These are phyloP conservation scores for Purpureocillium takamizusanense DNA, from an alignment of 2,329 filamentous ascomycete genomes.

Conservation along the genomic window DNA sequence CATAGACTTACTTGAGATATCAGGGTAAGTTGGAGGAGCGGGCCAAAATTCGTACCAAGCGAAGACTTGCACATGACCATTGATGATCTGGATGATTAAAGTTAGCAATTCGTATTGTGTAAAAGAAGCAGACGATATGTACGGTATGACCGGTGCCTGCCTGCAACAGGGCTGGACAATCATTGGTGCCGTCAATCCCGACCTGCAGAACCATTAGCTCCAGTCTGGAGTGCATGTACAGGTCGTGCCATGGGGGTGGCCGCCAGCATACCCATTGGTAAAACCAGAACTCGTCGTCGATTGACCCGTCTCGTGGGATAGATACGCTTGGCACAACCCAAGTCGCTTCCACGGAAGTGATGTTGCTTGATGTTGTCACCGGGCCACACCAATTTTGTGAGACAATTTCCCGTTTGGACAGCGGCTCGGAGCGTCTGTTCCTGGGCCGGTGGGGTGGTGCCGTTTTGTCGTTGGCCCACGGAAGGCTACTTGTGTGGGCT, in stretches of 20 bases:
- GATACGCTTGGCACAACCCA: not conserved
- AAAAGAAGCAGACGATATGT: not conserved
- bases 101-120: no score
- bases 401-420: no score
- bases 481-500: no score
- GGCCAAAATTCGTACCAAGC: not conserved
- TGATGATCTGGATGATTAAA: no score
- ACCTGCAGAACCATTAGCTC: not conserved
- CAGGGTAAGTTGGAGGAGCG: not conserved
- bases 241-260: no score
- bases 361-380: no score
- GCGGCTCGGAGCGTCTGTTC: no score
- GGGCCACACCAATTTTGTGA: no score
- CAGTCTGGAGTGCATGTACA: not conserved
- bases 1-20: not conserved
- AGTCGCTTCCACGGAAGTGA: not conserved
- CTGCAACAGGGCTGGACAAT: not conserved
- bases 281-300: no score
- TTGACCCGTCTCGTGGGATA: not conserved
- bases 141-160: not conserved
- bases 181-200: not conserved
- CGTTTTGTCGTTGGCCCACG: no score
- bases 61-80: not conserved
- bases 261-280: no score
- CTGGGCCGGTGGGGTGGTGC: no score